Base-by-base conservation (phyloP, 495 filamentous ascomycete species). In the Lasiosphaeris hirsuta region DNA sequence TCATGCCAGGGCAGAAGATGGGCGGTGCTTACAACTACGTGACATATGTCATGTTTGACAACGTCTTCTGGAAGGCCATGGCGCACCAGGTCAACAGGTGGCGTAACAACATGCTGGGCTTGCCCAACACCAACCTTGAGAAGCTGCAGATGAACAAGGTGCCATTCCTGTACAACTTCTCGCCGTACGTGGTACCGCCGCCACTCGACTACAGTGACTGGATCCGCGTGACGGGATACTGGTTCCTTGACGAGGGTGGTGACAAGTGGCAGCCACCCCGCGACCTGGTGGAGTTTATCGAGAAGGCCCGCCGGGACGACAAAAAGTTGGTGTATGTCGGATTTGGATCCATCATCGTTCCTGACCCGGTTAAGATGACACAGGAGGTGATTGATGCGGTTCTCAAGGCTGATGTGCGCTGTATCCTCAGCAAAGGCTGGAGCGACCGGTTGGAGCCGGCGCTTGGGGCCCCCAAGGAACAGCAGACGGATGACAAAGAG, bases 391-490 rank as follows among this genome's bases (percentile, higher is more conserved):
- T 98, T 35, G 89, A 96, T 53, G 91, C 90, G 0, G 90, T 97
- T 6, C 72, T 84, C 54, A 96, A 95, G 70, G 95, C 95, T 0
- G 93, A 95, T 63, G 90, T 97, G 4, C 84, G 93, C 44, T 97
- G 95, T 63, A 94, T 98, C 63, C 80, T 98, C 7, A 96, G 90
- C 23, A 97, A 97, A 68, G 94, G 94, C n/a, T 98, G 94, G 94
- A 96, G 92, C n/a, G 94, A 97, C 69, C 84, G 92, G 17, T 79
- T 60, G 64, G 55, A 58, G 10, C 38, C 38, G 7, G 34, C 47
- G 5, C 23, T 5, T 65, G 60, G 64, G 66, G 42, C 41, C 23
- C 5, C 23, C 10, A 57, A 57, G 41, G 62, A 64, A 23, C 77
- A 84, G 42, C 75, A 83, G 18, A 78, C 80, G 47, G 70, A 72